phyloP scores from a whole-genome alignment of 352 stramenopile genomes.

The Globisporangium mamillatum region DNA sequence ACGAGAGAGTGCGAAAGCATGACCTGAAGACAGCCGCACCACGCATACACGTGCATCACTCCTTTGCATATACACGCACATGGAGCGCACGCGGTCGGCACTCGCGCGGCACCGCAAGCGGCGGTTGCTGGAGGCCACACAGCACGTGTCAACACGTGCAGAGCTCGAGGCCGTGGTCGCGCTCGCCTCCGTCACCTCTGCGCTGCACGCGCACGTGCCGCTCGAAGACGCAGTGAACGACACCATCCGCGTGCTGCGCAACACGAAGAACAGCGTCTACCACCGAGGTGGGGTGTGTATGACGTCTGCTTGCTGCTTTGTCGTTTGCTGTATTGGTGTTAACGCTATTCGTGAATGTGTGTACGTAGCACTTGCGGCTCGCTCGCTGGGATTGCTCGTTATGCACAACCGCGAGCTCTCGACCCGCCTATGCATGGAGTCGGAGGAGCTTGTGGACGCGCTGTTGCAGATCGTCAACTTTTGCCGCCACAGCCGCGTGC shows the following conservation, averaged over 20 bases:
- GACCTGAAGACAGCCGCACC: background rate
- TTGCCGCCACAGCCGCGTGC: constrained; percentile 41
- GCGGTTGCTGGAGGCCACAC: constrained; percentile 44
- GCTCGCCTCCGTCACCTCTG: constrained; percentile 25
- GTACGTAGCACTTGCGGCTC: constrained; percentile 48
- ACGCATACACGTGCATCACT: background rate
- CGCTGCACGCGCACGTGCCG: background rate
- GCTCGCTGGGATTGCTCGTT: constrained; percentile 65
- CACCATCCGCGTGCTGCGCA: constrained; percentile 45
- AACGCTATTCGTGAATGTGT: background rate
- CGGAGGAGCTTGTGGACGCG: constrained; percentile 67
- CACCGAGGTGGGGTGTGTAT: constrained; percentile 30
- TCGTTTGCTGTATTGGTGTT: background rate
- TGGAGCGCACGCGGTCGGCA: constrained; percentile 44
- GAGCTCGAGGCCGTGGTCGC: constrained; percentile 35
- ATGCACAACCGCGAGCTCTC: constrained; percentile 32
- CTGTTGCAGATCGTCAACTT: constrained; percentile 69
- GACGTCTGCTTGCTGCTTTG: background rate
- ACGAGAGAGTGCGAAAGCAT: background rate
- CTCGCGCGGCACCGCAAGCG: constrained; percentile 61
- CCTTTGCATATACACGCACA: constrained; percentile 4
- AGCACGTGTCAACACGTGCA: constrained; percentile 36
- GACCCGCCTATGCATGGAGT: constrained; percentile 49
- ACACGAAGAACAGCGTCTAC: constrained; percentile 69
- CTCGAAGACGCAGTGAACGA: constrained; percentile 21